Evolutionary conservation across 192 early-diverging fungal species (phyloP).

Genomic region (Jimgerdemannia lactiflua): DNA sequence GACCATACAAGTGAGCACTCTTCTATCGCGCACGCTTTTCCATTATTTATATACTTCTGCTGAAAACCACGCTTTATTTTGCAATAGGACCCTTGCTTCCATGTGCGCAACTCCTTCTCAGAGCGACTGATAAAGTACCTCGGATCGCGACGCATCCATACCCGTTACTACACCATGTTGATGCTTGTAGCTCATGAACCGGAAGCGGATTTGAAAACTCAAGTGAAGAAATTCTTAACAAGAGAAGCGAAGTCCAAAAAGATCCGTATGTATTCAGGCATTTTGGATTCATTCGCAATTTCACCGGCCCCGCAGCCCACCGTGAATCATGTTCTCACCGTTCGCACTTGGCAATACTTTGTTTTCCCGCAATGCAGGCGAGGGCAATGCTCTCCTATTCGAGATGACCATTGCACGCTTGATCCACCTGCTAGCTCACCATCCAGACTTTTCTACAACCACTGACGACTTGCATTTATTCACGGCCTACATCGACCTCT

Average conservation of each 20-base stretch:
- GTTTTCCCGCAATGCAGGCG: not conserved
- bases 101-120: slow-evolving; percentile 73
- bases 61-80: not conserved
- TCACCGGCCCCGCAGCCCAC: too few relatives aligned
- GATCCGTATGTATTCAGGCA: slow-evolving; percentile 1
- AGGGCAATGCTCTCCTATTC: slow-evolving; percentile 24
- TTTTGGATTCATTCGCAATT: too few relatives aligned
- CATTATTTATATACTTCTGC: not conserved
- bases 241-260: slow-evolving; percentile 25
- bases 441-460: slow-evolving; percentile 72
- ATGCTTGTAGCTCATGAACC: slow-evolving; percentile 88
- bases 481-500: slow-evolving; percentile 83
- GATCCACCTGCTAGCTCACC: slow-evolving; percentile 77
- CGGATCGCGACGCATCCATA: slow-evolving; percentile 52
- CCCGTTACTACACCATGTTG: slow-evolving; percentile 67
- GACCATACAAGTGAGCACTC: slow-evolving; percentile 47
- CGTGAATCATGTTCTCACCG: too few relatives aligned
- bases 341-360: not conserved
- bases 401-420: slow-evolving; percentile 61
- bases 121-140: slow-evolving; percentile 73
- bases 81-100: slow-evolving; percentile 70
- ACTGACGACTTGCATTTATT: slow-evolving; percentile 48
- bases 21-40: not conserved
- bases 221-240: slow-evolving; percentile 56
- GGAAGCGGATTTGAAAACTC: slow-evolving; percentile 59